Evolutionary conservation across 2,329 filamentous ascomycete genomes (phyloP).

Genomic region (Phaeosphaeriaceae sp.): DNA sequence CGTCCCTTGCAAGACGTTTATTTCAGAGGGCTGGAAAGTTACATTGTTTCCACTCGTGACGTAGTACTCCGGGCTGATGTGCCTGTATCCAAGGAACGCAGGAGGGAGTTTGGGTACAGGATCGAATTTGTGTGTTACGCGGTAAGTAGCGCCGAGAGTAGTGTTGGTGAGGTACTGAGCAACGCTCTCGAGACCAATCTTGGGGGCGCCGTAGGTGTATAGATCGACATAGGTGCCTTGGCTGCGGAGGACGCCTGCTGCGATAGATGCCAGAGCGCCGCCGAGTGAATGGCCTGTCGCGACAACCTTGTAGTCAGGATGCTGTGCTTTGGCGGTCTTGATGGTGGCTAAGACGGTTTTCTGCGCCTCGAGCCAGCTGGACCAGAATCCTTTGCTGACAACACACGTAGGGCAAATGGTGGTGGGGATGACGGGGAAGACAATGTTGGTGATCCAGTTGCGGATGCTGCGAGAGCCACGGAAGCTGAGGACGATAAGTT

Average conservation of each 20-base stretch:
- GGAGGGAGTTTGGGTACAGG: slow-evolving; percentile 73
- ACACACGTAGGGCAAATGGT: slow-evolving; percentile 56
- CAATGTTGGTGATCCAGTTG: slow-evolving; percentile 67
- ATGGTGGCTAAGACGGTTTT: slow-evolving; percentile 54
- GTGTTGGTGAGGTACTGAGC: slow-evolving; percentile 63
- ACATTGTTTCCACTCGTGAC: slow-evolving; percentile 35
- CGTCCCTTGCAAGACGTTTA: slow-evolving; percentile 24
- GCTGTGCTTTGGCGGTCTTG: slow-evolving; percentile 49
- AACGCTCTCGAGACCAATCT: slow-evolving; percentile 66
- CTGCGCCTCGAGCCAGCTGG: slow-evolving; percentile 64
- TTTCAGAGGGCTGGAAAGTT: slow-evolving; percentile 25
- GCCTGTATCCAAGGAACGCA: slow-evolving; percentile 66
- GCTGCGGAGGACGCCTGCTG: slow-evolving; percentile 62
- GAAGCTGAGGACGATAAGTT: slow-evolving; percentile 66
- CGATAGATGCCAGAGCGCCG: slow-evolving; percentile 68
- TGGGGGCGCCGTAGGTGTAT: slow-evolving; percentile 73
- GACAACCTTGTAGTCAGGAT: slow-evolving; percentile 63
- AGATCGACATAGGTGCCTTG: slow-evolving; percentile 60
- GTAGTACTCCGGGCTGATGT: slow-evolving; percentile 74
- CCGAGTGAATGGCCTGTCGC: slow-evolving; percentile 75
- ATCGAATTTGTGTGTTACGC: slow-evolving; percentile 72
- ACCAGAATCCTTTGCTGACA: slow-evolving; percentile 65
- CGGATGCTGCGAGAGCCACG: slow-evolving; percentile 65
- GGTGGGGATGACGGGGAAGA: slow-evolving; percentile 52
- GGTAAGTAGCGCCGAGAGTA: slow-evolving; percentile 61